These are phyloP conservation scores for Lenwebbia sp. DNA, from an alignment of 345 rosid genomes.

Conservation along the genomic window DNA sequence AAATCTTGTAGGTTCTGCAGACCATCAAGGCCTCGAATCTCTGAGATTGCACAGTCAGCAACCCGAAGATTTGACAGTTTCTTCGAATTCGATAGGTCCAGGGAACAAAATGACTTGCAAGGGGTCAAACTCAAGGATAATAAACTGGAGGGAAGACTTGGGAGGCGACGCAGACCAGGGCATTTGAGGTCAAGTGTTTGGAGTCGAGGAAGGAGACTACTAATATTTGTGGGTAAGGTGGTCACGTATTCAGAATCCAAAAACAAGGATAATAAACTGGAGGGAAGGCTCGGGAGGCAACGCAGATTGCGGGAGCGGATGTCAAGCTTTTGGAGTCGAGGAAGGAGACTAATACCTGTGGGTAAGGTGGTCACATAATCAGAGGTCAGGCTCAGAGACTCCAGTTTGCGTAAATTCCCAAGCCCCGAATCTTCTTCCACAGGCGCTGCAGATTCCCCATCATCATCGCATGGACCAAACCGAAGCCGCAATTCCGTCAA, in stretches of 20 bases:
- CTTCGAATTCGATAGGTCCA: background rate
- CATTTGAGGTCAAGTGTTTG: accelerated
- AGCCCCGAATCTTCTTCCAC: background rate
- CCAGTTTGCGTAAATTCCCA: background rate
- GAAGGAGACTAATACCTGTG: background rate
- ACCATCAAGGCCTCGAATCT: background rate
- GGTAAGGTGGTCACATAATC: background rate
- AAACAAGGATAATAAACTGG: background rate
- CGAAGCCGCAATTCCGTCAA: accelerated
- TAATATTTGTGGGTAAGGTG: background rate
- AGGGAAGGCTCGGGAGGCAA: background rate
- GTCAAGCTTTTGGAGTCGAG: background rate
- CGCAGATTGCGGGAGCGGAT: background rate
- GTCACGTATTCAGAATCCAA: accelerated
- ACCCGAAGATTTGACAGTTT: accelerated
- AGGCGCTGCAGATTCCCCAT: background rate
- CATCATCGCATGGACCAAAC: accelerated
- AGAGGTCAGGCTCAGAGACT: accelerated
- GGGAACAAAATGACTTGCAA: background rate
- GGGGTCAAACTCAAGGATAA: too few species aligned
- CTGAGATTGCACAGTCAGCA: background rate
- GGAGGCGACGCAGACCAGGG: background rate
- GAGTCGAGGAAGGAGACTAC: background rate
- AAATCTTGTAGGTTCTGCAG: background rate
- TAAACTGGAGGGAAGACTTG: background rate